Conservation (phyloP, 805 yeast species). For the Cyberlindnera petersonii region DNA sequence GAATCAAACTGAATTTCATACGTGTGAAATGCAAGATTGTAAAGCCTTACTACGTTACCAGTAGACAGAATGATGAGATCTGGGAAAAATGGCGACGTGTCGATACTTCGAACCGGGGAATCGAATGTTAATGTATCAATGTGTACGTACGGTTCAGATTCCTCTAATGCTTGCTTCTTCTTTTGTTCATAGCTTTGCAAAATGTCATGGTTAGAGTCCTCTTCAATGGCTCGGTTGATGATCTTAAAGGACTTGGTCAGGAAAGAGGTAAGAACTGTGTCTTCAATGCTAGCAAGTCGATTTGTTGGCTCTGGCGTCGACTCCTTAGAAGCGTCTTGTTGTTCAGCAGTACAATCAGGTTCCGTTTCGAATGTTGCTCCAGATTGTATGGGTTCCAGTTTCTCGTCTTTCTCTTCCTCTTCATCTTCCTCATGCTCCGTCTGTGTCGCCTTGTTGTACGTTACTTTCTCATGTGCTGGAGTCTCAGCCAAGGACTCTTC, state of each 20-base stretch:
- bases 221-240: constrained; percentile 26
- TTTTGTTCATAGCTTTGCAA: constrained; percentile 17
- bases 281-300: constrained; percentile 6
- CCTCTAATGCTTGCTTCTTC: constrained; percentile 18
- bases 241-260: constrained; percentile 24
- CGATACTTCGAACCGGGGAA: constrained; percentile 17
- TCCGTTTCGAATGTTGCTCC: constrained; percentile 4
- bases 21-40: constrained; percentile 23
- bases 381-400: neutral
- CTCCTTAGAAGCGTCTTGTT: no score
- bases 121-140: constrained; percentile 8
- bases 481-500: constrained; percentile 5
- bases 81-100: constrained; percentile 18
- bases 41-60: constrained; percentile 16
- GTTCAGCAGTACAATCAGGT: no score
- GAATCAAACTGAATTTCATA: constrained; percentile 39
- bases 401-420: neutral
- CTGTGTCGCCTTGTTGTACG: constrained; percentile 28
- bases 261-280: constrained; percentile 15
- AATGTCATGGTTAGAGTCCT: constrained; percentile 24
- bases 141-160: constrained; percentile 8
- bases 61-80: constrained; percentile 21
- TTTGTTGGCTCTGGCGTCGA: neutral
- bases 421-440: constrained; percentile 7
- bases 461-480: constrained; percentile 3